A percentile compares a stretch with the other conserved stretches of the same genome.
These are phyloP conservation scores for Ceratocystis variospora DNA, from an alignment of 2,329 filamentous ascomycete genomes.

Conservation along the genomic window DNA sequence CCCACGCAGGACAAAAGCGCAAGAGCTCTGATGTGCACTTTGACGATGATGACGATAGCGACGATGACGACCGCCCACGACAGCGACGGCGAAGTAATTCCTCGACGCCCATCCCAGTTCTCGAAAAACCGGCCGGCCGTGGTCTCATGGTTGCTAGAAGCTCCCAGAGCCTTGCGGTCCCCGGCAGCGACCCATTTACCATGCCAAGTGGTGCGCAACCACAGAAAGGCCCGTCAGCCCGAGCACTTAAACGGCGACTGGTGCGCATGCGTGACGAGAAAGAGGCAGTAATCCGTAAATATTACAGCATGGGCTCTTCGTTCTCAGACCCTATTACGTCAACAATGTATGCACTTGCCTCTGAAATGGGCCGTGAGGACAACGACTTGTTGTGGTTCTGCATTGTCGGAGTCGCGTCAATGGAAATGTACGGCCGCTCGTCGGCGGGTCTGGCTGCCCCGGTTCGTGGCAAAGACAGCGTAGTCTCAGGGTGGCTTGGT, in stretches of 20 bases:
- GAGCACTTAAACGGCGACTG: conserved; percentile 57
- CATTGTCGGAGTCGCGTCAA: conserved; percentile 87
- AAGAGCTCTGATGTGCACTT: conserved; percentile 65
- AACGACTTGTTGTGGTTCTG: conserved; percentile 92
- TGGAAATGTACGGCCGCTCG: conserved; percentile 80
- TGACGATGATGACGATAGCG: conserved; percentile 46
- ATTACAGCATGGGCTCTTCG: conserved; percentile 76
- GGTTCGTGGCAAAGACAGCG: conserved; percentile 41
- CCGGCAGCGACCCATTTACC: conserved; percentile 37
- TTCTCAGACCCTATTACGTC: conserved; percentile 93
- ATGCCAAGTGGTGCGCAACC: conserved; percentile 46
- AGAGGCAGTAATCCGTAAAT: conserved; percentile 59
- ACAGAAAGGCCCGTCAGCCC: conserved; percentile 41
- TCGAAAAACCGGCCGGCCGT: conserved; percentile 42
- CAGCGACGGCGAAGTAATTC: conserved; percentile 82
- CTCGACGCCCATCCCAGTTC: conserved; percentile 48
- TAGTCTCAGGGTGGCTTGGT: conserved; percentile 61
- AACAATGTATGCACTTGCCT: conserved; percentile 85
- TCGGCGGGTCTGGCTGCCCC: conserved; percentile 61
- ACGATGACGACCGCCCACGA: conserved; percentile 57
- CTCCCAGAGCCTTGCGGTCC: conserved; percentile 28
- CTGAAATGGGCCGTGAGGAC: conserved; percentile 87
- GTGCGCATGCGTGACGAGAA: conserved; percentile 64
- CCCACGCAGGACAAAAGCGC: conserved; percentile 50
- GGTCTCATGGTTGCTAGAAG: conserved; percentile 45